A percentile compares a stretch with the other conserved stretches of the same genome.
phyloP scores from a whole-genome alignment of 768 basidiomycete species.

The Austroboletus eburneus region DNA sequence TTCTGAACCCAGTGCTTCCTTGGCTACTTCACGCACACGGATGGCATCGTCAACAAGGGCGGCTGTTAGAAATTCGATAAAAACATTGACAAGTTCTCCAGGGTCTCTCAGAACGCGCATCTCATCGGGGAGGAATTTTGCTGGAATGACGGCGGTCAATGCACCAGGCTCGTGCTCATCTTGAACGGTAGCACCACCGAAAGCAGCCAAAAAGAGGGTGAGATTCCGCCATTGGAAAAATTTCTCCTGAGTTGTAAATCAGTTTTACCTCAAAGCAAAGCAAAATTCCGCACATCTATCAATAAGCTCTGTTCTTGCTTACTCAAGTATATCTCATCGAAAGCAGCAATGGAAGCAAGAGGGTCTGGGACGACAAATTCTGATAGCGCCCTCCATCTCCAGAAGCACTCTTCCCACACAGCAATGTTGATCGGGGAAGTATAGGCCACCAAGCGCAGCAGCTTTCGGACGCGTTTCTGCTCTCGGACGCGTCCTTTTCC shows the following conservation, averaged over 20 bases:
- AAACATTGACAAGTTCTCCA: slow-evolving; percentile 53
- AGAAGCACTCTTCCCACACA: slow-evolving; percentile 82
- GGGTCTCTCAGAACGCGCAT: slow-evolving; percentile 64
- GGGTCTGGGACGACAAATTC: slow-evolving; percentile 49
- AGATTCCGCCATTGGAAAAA: slow-evolving; percentile 84
- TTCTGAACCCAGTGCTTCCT: slow-evolving; percentile 78
- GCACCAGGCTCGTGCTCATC: slow-evolving; percentile 49
- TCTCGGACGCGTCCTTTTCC: slow-evolving; percentile 67
- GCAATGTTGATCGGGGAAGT: slow-evolving; percentile 67
- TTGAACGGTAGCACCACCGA: slow-evolving; percentile 61
- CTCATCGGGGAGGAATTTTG: slow-evolving; percentile 61
- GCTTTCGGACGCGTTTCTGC: slow-evolving; percentile 75
- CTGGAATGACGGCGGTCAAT: slow-evolving; percentile 51
- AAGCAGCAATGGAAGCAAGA: slow-evolving; percentile 31
- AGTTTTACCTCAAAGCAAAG: slow-evolving; percentile 1
- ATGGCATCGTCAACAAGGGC: slow-evolving; percentile 60
- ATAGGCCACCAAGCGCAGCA: slow-evolving; percentile 59
- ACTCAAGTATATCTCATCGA: slow-evolving; percentile 33
- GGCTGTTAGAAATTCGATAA: slow-evolving; percentile 66
- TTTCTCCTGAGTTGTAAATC: slow-evolving; percentile 48
- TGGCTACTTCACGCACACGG: slow-evolving; percentile 70
- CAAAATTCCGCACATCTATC: slow-evolving; percentile 31
- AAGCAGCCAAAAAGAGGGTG: slow-evolving; percentile 69
- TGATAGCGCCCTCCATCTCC: slow-evolving; percentile 64
- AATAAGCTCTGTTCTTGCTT: slow-evolving; percentile 36